Conservation (phyloP, 2,329 filamentous ascomycete species). For the Epicoccum sorghinum region DNA sequence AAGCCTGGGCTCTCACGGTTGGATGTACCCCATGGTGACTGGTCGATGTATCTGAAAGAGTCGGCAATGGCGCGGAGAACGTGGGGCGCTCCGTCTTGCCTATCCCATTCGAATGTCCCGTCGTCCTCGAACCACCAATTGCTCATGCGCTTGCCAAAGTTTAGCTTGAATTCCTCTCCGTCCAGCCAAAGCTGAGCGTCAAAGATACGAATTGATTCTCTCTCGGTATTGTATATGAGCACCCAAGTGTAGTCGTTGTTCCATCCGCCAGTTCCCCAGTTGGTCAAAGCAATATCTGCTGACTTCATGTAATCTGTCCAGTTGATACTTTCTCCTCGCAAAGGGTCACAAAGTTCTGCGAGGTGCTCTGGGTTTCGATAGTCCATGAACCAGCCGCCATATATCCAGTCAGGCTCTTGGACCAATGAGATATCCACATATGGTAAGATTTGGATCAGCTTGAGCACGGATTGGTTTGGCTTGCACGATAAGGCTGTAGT, state of each 20-base stretch:
- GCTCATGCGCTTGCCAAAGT: conserved; percentile 2
- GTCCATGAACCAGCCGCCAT: conserved; percentile 20
- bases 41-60: conserved; percentile 10
- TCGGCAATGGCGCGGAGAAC: conserved; percentile 16
- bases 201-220: conserved; percentile 18
- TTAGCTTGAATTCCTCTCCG: not conserved
- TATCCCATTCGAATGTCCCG: not conserved
- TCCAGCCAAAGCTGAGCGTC: conserved; percentile 14
- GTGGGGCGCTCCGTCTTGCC: conserved; percentile 3
- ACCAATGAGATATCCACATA: conserved; percentile 19
- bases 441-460: conserved; percentile 23
- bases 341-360: conserved; percentile 8
- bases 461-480: conserved; percentile 14
- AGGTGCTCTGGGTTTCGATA: conserved; percentile 14
- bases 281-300: conserved; percentile 14
- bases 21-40: conserved; percentile 25
- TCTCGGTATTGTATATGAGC: conserved; percentile 19
- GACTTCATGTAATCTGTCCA: conserved; percentile 14
- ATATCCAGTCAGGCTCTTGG: conserved; percentile 16
- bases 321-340: not conserved
- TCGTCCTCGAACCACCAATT: conserved; percentile 9
- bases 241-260: conserved; percentile 19
- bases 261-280: conserved; percentile 19
- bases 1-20: conserved; percentile 8
- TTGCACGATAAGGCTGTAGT: conserved; percentile 15